phyloP scores from a whole-genome alignment of 2,329 filamentous ascomycete species.

The Xylariomycetidae sp. region DNA sequence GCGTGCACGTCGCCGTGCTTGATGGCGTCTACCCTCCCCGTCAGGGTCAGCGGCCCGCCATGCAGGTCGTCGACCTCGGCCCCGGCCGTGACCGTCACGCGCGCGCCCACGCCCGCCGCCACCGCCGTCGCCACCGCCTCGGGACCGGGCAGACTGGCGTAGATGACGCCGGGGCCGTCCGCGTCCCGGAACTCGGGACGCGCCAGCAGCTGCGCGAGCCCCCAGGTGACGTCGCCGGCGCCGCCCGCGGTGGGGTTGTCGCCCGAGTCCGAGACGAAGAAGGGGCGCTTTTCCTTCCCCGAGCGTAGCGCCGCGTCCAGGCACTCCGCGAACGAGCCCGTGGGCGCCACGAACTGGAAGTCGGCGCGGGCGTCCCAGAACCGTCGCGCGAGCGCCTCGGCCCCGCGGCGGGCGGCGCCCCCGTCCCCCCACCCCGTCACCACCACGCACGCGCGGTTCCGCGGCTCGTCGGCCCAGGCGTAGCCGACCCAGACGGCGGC shows the following conservation, averaged over 20 bases:
- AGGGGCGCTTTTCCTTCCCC: constrained; percentile 32
- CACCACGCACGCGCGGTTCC: constrained; percentile 43
- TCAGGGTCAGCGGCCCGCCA: constrained; percentile 43
- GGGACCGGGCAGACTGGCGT: constrained; percentile 45
- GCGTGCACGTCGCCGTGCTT: constrained; percentile 44
- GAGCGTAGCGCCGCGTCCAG: constrained; percentile 38
- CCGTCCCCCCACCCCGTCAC: constrained; percentile 47
- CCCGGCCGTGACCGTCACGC: constrained; percentile 44
- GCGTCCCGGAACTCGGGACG: constrained; percentile 36
- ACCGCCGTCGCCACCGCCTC: constrained; percentile 35
- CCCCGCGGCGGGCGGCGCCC: constrained; percentile 29
- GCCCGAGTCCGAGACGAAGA: constrained; percentile 49
- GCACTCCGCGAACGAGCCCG: constrained; percentile 40
- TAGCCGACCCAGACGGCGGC: constrained; percentile 51
- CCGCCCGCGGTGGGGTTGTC: constrained; percentile 51
- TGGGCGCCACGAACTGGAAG: constrained; percentile 47
- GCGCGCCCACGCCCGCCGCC: constrained; percentile 38
- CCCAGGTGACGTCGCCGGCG: constrained; percentile 48
- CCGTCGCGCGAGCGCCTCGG: constrained; percentile 36
- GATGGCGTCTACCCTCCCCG: constrained; percentile 43
- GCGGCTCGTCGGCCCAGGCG: constrained; percentile 49
- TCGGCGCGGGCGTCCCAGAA: constrained; percentile 42
- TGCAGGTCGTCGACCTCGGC: constrained; percentile 43
- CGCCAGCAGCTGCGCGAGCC: constrained; percentile 36
- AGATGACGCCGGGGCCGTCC: constrained; percentile 38